These are phyloP conservation scores for Halophytophthora polymorphica DNA, from an alignment of 352 stramenopile species.

Conservation along the genomic window DNA sequence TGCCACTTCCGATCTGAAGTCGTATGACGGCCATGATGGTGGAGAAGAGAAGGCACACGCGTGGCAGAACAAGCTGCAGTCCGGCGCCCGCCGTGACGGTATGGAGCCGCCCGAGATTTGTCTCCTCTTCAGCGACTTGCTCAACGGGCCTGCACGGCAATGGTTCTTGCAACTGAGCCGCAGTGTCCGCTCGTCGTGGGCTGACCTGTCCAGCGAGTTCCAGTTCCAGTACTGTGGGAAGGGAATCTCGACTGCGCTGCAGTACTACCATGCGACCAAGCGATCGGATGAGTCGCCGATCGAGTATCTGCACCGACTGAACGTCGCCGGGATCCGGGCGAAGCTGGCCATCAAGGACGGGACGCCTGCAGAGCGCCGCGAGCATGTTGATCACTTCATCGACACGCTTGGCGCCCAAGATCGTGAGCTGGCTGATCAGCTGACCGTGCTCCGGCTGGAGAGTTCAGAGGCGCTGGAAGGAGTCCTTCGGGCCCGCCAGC, in stretches of 20 bases:
- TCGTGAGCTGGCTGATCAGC: neutral
- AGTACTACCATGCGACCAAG: constrained; percentile 6
- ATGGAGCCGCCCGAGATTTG: constrained; percentile 6
- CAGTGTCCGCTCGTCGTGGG: constrained; percentile 1
- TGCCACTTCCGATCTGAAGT: constrained; percentile 8
- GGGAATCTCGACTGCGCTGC: constrained; percentile 11
- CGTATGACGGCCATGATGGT: constrained; percentile 6
- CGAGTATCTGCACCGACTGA: constrained; percentile 4
- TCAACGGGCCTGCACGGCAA: constrained; percentile 3
- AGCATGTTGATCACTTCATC: constrained; percentile 6
- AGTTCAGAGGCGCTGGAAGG: neutral
- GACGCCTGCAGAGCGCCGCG: neutral
- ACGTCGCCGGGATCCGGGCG: constrained; percentile 3
- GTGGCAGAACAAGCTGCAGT: constrained; percentile 11
- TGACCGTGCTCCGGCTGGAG: neutral
- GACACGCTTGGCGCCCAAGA: constrained; percentile 2
- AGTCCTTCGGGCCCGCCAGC: neutral
- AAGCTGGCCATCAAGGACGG: neutral
- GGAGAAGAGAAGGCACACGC: constrained; percentile 12
- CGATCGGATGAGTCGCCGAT: constrained; percentile 4
- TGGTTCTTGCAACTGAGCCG: constrained; percentile 12
- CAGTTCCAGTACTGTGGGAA: constrained; percentile 16
- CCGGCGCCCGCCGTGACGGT: constrained; percentile 2
- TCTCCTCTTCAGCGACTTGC: constrained; percentile 8
- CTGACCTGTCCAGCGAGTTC: constrained; percentile 6